Evolutionary conservation across 2,329 filamentous ascomycete genomes (phyloP), one percentile per base, ranked within the genome.

Genomic region (Penicillium oxalicum): DNA sequence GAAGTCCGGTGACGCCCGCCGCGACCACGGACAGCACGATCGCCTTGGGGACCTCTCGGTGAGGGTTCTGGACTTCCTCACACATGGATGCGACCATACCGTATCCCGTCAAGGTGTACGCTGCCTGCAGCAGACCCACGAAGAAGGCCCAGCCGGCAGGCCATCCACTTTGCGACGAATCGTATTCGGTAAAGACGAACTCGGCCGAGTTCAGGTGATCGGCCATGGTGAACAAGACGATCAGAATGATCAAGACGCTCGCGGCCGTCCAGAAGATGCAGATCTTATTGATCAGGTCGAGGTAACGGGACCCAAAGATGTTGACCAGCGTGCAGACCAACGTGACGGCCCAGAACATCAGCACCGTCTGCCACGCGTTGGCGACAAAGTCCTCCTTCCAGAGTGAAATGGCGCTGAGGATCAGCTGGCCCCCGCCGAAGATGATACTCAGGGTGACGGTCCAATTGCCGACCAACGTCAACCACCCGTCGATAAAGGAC

Each of bases 401-500:
- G 0, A 88, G 70, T n/a, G 79, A 77, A 52, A 87, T 85, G 1
- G 83, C 83, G 43, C 77, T 81, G 18, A 87, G 72, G 48, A 86
- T 81, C 25, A 86, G 78, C 55, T 89, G 80, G 0, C 83, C 86
- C 3, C 87, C 88, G 5, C 77, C 80, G 61, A 88, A 88, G 62
- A 86, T 87, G 68, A 88, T 87, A 35, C 75, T 78, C 13, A 81
- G 67, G 0, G 78, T 81, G 27, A 81, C 77, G 0, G 84, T 87
- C 84, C 84, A 88, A 64, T 88, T 88, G 0, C 85, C 85, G 2
- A 88, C 83, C 0, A 88, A 72, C 0, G 83, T 86, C 47, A 86
- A 64, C 84, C 85, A 88, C 11, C 84, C 84, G 4, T 83, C 84
- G 27, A 86, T 79, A 74, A 83, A 88, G 8, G 77, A 81, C 41